Base-by-base conservation (phyloP, 345 rosid species). In the Atalantia buxifolia region DNA sequence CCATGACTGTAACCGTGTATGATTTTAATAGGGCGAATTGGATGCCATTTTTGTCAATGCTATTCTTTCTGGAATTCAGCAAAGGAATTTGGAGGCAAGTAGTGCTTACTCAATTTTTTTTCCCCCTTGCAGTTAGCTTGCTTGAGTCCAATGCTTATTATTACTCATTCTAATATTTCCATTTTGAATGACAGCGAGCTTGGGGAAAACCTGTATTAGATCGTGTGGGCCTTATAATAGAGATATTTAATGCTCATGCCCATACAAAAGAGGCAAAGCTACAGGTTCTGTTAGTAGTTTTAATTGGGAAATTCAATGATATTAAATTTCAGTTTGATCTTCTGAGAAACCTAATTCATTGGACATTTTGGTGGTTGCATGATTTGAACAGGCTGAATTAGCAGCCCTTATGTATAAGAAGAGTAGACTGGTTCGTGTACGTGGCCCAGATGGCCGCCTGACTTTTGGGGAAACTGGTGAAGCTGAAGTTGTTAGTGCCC, bases 401-500 rank as follows among this genome's bases (percentile, higher is more conserved):
- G 99, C 98, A 56, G 93, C 99, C 67, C 84, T 95, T 78, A 89
- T 87, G 93, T 95, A 93, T 80, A 92, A 88, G 85, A 92, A 83
- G 82, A 92, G 96, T 81, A 88, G 99, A 87, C 93, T 95, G 79
- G 99, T 95, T 78, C 95, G 99, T 42, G 92, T 89, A 36, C 89
- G 96, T 56, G 90, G 97, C 33, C 84, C 85, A 33, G 92, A 88
- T 75, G 98, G 99, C 53, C 87, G 93, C 45, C 83, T 63, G 42
- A 85, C 92, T 36, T 93, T 95, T 87, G 99, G 99, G 59, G 85
- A 77, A 74, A 63, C 82, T 81, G 98, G 94, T 74, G 99, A 95
- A 81, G 97, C 96, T 82, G 96, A 95, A 90, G 97, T 95, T 87
- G 99, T 95, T 71, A 95, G 98, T 90, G 99, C 97, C 25, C 87